These are phyloP conservation scores for Rosellinia necatrix DNA, from an alignment of 2,329 filamentous ascomycete species.

Conservation along the genomic window DNA sequence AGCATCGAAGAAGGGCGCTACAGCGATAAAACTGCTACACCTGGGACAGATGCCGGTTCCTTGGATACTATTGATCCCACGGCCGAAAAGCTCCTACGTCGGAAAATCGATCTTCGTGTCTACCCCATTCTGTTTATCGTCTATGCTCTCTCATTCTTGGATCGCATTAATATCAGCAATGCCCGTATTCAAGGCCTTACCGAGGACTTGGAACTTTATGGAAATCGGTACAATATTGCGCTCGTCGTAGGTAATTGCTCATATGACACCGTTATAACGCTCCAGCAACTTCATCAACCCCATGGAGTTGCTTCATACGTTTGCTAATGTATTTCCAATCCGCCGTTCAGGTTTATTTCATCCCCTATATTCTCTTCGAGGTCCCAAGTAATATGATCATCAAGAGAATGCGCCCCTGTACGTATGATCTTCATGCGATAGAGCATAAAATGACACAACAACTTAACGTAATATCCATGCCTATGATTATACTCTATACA, in stretches of 20 bases:
- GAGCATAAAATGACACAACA: no score
- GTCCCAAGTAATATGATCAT: constrained; percentile 53
- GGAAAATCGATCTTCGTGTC: constrained; percentile 49
- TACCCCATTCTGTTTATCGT: constrained; percentile 48
- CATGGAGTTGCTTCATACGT: neutral
- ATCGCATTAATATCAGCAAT: constrained; percentile 55
- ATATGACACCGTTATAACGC: no score
- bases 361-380: constrained; percentile 51
- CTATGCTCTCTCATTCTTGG: constrained; percentile 49
- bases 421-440: no score
- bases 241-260: constrained; percentile 41
- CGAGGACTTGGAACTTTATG: constrained; percentile 47
- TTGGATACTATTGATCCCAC: constrained; percentile 36
- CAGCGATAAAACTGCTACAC: no score
- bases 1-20: neutral
- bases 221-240: constrained; percentile 50
- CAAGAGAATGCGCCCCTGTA: constrained; percentile 47
- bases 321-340: neutral
- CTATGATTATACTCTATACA: no score
- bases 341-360: constrained; percentile 39
- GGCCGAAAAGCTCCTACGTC: constrained; percentile 44
- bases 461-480: no score
- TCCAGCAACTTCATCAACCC: neutral
- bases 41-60: neutral
- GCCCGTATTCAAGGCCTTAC: constrained; percentile 50